phyloP scores from a whole-genome alignment of 140 eudicot genomes.

The Anethum foeniculum region DNA sequence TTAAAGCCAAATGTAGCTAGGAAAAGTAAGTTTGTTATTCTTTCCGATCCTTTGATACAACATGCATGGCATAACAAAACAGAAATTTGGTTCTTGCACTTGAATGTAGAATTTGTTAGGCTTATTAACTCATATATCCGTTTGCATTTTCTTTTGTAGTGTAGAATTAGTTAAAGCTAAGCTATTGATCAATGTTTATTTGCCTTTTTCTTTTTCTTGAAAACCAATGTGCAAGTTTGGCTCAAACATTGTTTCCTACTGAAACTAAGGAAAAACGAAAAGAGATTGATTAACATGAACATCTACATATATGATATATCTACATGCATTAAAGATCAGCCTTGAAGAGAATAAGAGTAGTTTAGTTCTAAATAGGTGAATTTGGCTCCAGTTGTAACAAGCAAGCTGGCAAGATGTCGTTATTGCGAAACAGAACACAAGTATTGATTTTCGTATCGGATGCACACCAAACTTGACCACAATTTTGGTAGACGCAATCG shows the following conservation, averaged over 20 bases:
- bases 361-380: neutral
- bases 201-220: neutral
- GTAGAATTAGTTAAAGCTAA: neutral
- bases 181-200: neutral
- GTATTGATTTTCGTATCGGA: neutral
- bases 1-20: neutral
- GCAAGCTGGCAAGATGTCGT: neutral
- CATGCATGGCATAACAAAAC: neutral
- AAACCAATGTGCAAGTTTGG: neutral
- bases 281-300: neutral
- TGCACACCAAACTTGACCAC: neutral
- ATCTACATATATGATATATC: neutral
- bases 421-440: constrained; percentile 9
- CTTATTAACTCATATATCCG: neutral
- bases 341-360: neutral
- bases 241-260: neutral
- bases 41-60: neutral
- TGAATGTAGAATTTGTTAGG: neutral
- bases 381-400: neutral
- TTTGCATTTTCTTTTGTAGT: neutral
- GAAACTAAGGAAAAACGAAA: neutral
- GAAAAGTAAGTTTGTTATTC: neutral
- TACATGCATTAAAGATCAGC: neutral
- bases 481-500: neutral
- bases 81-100: neutral